Evolutionary conservation across 208 protist genomes (phyloP), one percentile per base, ranked within the genome.

Genomic region (Trypanosoma theileri): DNA sequence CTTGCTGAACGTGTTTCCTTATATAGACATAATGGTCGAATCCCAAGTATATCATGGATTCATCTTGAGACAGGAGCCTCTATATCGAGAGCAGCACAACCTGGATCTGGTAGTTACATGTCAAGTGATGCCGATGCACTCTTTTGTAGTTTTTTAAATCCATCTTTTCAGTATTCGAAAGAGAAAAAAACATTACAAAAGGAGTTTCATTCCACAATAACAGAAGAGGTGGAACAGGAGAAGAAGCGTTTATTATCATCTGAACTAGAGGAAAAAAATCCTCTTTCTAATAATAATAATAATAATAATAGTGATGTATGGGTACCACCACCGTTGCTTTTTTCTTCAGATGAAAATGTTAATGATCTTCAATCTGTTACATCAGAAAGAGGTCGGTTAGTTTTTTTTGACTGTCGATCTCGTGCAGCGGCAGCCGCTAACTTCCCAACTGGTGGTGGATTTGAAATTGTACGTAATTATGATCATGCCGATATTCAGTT

Each of bases 41-140:
- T 95, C 62, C 91, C 85, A 26, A 72, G 71, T 12, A 52, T 95
- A 1, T 68, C 63, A 24, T 96, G 84, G 81, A 69, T 64, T 51
- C 53, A 86, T 44, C 54, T 51, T 44, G 50, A 73, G 8, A 74
- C 50, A 4, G n/a, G 65, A 50, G 56, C 54, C 3, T 46, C 73
- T 13, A 58, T 89, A 21, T 76, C 58, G n/a, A 35, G 90, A 44
- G 80, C 75, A 26, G 24, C 66, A 22, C 89, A 95, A 62, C 89
- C 89, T 26, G 50, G 74, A 24, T 62, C 75, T 58, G 91, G 91
- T n/a, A 59, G 63, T 44, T 59, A 68, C 26, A 50, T 68, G 19
- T 68, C 63, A 35, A 59, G 63, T 56, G 45, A 68, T 40, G 63
- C 63, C 0, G 63, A 68, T 59, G 45, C 42, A 11, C 50, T 68